Evolutionary conservation across 768 basidiomycete genomes (phyloP), one percentile per base, ranked within the genome.

Genomic region (Leccinum truebloodii): DNA sequence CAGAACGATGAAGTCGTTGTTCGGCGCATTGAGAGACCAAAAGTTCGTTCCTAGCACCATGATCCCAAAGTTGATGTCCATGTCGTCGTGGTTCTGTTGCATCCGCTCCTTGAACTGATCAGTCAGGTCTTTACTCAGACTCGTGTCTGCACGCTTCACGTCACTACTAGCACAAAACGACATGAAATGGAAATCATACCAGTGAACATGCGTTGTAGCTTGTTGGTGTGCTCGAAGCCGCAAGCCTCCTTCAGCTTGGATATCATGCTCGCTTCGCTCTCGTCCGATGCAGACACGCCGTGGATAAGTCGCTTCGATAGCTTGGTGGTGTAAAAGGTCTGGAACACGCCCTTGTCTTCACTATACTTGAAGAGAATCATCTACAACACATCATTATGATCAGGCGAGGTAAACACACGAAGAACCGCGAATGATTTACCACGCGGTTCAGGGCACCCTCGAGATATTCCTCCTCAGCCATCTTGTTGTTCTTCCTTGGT

Each of bases 291-390:
- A 12, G 94, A 98, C 3, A 91, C 86, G 13, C 86, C 86, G 65
- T 92, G 88, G 66, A 99, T 94, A 26, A 99, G 86, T 62, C 96
- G 94, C 72, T 92, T 92, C 37, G 92, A 92, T 24, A 98, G 77
- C 74, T 93, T 95, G 63, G 93, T 96, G 16, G 90, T 91, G 78
- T 99, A 98, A 82, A 96, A 98, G 18, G 91, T 91, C 71, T 96
- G 95, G 86, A 98, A 99, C 13, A 98, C 93, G 65, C 98, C 96
- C 79, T 97, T 97, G 81, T 98, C 95, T 72, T 95, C 94, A 67
- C 98, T 90, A 76, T 96, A 98, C 73, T 95, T 95, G 90, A 99
- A 97, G 53, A 98, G 78, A 14, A 92, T 82, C 95, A 98, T 97
- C 96, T 98, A 70, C 2, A 63, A 39, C 13, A 28, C 39, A 54